Base-by-base conservation (phyloP, 2,329 filamentous ascomycete genomes). In the Stachybotrys chartarum region DNA sequence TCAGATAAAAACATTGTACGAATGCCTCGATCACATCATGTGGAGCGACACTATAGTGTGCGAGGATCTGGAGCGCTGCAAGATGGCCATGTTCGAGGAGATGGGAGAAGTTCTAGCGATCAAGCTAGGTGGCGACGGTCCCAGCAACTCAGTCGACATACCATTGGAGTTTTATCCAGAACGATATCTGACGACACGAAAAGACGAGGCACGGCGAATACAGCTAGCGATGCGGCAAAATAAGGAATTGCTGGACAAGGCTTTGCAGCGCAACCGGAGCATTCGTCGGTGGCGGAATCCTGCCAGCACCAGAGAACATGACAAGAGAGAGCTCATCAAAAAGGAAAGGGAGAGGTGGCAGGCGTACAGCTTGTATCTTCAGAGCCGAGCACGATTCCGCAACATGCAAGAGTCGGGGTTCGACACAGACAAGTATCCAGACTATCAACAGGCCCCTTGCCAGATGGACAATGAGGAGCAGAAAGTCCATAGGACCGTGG, bases 151-250 rank as follows among this genome's bases (percentile, higher is more conserved):
- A 3, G 70, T 81, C 47, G 77, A 81, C 4, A 75, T 84, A 39
- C 81, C 81, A 6, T 66, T 69, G 47, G 67, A 76, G 12, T 75
- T 82, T 58, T 83, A 81, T 59, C 75, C 78, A 1, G 80, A 83
- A 63, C 75, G 73, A n/a, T 84, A 83, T 56, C 65, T 80, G 53
- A 68, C 70, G 51, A 66, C 61, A 11, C 73, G 75, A 14, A 76
- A 74, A 54, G 68, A 77, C 11, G 74, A 78, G 53, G 76, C 79
- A 14, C 58, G 74, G 8, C 70, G 72, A 7, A 78, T 82, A 47
- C 75, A 77, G 35, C 35, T 42, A 42, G 35, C 35, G 14, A 42
- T 42, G 35, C 35, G 35, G 14, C 35, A 14, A 10, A 42, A 42
- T 42, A 42, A 10, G 35, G 35, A 42, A 42, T 42, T 42, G 35